These are phyloP conservation scores for Heterobasidion parviporum DNA, from an alignment of 1,284 basidiomycete species.

Conservation along the genomic window DNA sequence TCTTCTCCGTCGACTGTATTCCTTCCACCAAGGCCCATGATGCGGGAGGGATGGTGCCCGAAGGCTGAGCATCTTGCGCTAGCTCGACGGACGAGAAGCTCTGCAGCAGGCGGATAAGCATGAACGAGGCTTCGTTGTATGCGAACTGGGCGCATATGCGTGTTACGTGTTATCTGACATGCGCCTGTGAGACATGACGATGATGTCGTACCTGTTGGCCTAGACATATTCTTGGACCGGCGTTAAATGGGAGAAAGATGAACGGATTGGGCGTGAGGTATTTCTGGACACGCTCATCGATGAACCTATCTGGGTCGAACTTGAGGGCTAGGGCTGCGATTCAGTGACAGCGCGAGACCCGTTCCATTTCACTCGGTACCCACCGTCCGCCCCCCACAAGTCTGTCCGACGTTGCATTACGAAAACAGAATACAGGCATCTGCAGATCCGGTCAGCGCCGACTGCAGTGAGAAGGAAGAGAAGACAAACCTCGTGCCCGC, in stretches of 20 bases:
- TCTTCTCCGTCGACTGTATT: conserved; percentile 19
- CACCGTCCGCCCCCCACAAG: conserved; percentile 23
- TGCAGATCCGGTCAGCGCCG: conserved; percentile 9
- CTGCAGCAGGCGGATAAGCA: conserved; percentile 31
- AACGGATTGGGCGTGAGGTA: conserved; percentile 20
- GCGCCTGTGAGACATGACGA: background rate
- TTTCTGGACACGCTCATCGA: conserved; percentile 17
- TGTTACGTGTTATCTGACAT: background rate
- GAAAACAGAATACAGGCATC: conserved; percentile 12
- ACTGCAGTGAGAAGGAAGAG: conserved; percentile 14
- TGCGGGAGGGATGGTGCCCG: conserved; percentile 17
- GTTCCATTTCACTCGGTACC: background rate
- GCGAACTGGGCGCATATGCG: conserved; percentile 22
- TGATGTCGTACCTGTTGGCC: conserved; percentile 13
- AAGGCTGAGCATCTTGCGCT: conserved; percentile 19
- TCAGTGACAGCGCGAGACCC: background rate
- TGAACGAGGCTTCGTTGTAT: conserved; percentile 30
- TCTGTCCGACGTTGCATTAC: conserved; percentile 16
- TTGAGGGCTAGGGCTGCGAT: conserved; percentile 13
- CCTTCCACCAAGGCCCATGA: conserved; percentile 17
- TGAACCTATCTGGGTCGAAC: conserved; percentile 26
- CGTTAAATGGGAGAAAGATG: conserved; percentile 25
- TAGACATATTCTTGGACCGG: conserved; percentile 21
- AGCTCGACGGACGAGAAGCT: conserved; percentile 23
- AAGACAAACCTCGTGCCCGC: conserved; percentile 4